Evolutionary conservation across 169 alveolate species (phyloP).

Genomic region (Plasmodium ovale): DNA sequence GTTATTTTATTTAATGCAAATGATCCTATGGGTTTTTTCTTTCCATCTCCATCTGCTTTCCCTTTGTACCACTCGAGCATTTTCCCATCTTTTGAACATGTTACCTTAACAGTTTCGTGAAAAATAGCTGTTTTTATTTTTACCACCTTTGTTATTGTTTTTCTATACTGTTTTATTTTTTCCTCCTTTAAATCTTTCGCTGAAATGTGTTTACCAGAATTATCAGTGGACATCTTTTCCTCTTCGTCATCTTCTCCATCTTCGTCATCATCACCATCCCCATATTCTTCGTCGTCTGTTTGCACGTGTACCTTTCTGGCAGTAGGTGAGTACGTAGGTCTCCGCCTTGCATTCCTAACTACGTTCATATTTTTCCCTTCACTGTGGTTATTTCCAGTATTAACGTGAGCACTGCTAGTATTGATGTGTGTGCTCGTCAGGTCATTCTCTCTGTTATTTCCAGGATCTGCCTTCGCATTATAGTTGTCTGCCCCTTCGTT

Average conservation of each 20-base stretch:
- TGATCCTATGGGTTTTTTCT: conserved; percentile 79
- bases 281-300: conserved; percentile 51
- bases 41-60: conserved; percentile 79
- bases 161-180: conserved; percentile 78
- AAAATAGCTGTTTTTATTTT: conserved; percentile 83
- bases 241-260: conserved; percentile 27
- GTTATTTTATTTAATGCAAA: conserved; percentile 78
- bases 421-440: not conserved
- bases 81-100: conserved; percentile 84
- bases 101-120: conserved; percentile 83
- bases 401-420: not conserved
- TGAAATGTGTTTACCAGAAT: conserved; percentile 70
- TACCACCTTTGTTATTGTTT: conserved; percentile 79
- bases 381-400: not conserved
- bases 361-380: not conserved
- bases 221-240: conserved; percentile 50
- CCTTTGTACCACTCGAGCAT: conserved; percentile 82
- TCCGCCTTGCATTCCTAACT: conserved; percentile 55
- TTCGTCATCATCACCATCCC: conserved; percentile 60
- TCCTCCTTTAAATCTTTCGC: conserved; percentile 81
- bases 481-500: conserved; percentile 5
- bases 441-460: not conserved
- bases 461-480: conserved; percentile 5
- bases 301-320: conserved; percentile 47
- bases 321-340: conserved; percentile 70